Percentiles rank a stretch among this genome's conserved stretches.
Conservation (phyloP, 2,329 filamentous ascomycete genomes). For the Cladosporium austrohemisphaericum region DNA sequence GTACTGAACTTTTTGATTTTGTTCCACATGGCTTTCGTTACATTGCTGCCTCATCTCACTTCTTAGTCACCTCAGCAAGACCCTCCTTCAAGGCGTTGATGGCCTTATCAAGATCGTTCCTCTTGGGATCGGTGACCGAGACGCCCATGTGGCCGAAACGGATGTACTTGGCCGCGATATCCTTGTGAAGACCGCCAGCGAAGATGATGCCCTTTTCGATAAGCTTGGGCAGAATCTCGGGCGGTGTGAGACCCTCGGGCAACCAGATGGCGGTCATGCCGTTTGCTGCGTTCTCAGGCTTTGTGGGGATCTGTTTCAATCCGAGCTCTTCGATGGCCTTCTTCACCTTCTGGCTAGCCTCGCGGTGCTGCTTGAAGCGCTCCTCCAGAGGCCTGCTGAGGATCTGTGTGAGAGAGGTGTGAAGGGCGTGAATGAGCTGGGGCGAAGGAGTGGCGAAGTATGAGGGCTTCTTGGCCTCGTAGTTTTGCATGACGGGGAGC, state of each 20-base stretch:
- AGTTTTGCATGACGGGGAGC: conserved; percentile 97
- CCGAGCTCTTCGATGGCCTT: conserved; percentile 74
- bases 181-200: conserved; percentile 92
- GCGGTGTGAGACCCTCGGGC: conserved; percentile 74
- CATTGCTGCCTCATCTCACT: not conserved
- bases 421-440: conserved; percentile 86
- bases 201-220: conserved; percentile 87
- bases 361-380: conserved; percentile 76
- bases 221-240: conserved; percentile 80
- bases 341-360: conserved; percentile 81
- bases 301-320: conserved; percentile 77
- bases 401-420: conserved; percentile 85
- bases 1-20: not conserved
- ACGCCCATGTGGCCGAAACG: conserved; percentile 98
- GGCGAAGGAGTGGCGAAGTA: conserved; percentile 98
- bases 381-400: conserved; percentile 74
- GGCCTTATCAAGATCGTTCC: conserved; percentile 80
- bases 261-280: conserved; percentile 98
- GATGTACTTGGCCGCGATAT: conserved; percentile 89
- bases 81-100: conserved; percentile 72
- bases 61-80: conserved; percentile 56
- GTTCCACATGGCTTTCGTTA: not conserved
- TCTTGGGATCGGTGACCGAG: conserved; percentile 74
- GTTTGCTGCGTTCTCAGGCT: conserved; percentile 88
- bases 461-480: conserved; percentile 93